phyloP scores from a whole-genome alignment of 768 basidiomycete genomes.

The Leccinum imitatum region DNA sequence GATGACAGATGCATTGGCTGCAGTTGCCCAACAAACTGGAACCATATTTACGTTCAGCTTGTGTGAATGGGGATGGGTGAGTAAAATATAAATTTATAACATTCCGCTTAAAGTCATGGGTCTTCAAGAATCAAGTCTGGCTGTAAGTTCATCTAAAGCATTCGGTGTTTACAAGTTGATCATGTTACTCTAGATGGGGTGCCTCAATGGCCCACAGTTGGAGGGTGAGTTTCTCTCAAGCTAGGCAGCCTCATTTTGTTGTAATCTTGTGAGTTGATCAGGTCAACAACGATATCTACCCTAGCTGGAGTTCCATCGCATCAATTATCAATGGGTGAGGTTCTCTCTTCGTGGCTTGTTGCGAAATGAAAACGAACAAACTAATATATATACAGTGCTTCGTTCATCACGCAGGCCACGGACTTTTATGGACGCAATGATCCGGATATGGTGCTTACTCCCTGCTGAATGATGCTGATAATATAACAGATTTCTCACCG shows the following conservation, averaged over 20 bases:
- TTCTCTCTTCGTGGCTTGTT: background rate
- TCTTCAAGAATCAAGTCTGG: conserved; percentile 58
- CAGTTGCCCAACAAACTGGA: conserved; percentile 44
- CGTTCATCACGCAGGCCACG: conserved; percentile 59
- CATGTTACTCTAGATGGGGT: conserved; percentile 32
- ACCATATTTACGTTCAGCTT: conserved; percentile 59
- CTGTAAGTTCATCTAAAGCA: conserved; percentile 46
- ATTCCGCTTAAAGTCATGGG: background rate
- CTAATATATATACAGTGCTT: conserved; percentile 43
- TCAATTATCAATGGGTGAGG: conserved; percentile 54
- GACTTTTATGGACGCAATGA: conserved; percentile 68
- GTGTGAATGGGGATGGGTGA: conserved; percentile 67
- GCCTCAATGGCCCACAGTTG: conserved; percentile 38
- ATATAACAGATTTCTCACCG: conserved; percentile 3
- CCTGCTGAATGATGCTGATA: background rate
- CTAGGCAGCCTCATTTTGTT: background rate
- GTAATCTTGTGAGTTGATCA: background rate
- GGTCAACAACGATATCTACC: conserved; percentile 27
- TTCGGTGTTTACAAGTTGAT: background rate
- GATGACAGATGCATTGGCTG: conserved; percentile 56
- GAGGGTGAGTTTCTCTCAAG: conserved; percentile 37
- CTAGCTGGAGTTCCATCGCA: conserved; percentile 51
- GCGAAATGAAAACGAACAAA: background rate
- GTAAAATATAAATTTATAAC: conserved; percentile 15
- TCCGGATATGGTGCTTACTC: conserved; percentile 53